Evolutionary conservation across 106 monocot species (phyloP), one percentile per base, ranked within the genome.

Genomic region (Dendrobium catenatum): DNA sequence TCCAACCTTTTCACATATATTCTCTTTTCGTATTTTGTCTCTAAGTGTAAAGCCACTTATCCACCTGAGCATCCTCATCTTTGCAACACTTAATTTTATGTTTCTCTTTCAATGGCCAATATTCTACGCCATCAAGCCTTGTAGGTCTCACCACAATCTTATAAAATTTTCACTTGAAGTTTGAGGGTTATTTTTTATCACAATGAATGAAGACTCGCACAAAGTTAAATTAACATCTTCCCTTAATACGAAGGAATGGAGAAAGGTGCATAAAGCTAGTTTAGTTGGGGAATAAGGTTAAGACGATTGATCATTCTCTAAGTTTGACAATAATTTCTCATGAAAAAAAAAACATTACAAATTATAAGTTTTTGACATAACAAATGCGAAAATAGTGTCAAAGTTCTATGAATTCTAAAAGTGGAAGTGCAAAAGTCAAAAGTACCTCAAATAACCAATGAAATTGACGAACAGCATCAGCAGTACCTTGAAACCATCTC

Each of bases 391-490:
- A 5, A 13, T 64, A 64, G 64, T 64, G 24, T 64, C 9, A 26
- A 13, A 51, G 13, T 51, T 2, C 9, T 46, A 46, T 0, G 8
- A 58, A 64, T 51, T 24, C 64, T 24, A 64, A 64, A 64, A 64
- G n/a, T 64, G 64, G 64, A n/a, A 61, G 61, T 22, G 22, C 8
- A 24, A 61, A 59, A 22, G 13, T 64, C 64, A 64, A 64, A 48
- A 37, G 15, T 82, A 93, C 95, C 88, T 96, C 93, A 87, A 96
- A 96, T 77, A 96, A 88, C 96, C 93, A 96, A 80, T 91, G 88
- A 72, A 96, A 96, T 58, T 96, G 93, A n/a, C 91, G 82, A 87
- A 96, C 96, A 24, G 96, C 93, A 86, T 96, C 96, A 73, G 96
- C 93, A 67, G 90, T 90, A 55, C 96, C 96, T 77, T 91, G 90